A percentile compares a stretch with the other conserved stretches of the same genome.
Evolutionary conservation across 2,329 filamentous ascomycete genomes (phyloP).

Genomic region (Fusarium paranaense): DNA sequence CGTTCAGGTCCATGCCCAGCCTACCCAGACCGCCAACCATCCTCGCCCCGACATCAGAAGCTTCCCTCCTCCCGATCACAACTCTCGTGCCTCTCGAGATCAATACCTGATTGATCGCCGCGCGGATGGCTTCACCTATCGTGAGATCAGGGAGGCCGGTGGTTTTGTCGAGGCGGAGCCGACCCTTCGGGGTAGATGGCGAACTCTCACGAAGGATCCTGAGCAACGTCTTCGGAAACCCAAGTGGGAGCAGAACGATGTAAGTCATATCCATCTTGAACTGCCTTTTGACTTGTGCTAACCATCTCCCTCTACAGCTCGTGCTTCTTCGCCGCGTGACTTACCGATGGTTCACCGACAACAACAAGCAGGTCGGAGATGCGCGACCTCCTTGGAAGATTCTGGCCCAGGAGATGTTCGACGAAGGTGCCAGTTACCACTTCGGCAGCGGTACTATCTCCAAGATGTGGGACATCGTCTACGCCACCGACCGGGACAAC

Average conservation of each 20-base stretch:
- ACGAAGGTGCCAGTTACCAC: constrained; percentile 65
- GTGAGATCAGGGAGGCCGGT: constrained; percentile 50
- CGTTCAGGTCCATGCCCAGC: neutral
- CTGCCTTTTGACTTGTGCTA: neutral
- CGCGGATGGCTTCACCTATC: neutral
- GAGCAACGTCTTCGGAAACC: constrained; percentile 74
- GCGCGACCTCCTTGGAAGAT: constrained; percentile 63
- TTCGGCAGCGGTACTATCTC: constrained; percentile 71
- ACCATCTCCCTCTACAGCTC: neutral
- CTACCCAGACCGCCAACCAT: neutral
- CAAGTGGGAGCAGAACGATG: constrained; percentile 71
- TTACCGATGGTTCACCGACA: neutral
- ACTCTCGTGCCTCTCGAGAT: neutral
- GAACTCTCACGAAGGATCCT: constrained; percentile 73
- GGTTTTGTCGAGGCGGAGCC: constrained; percentile 75
- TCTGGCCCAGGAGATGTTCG: constrained; percentile 64
- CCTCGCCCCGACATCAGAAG: neutral
- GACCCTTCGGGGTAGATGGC: constrained; percentile 76
- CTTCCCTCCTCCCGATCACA: neutral
- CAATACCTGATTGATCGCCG: neutral
- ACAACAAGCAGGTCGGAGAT: neutral
- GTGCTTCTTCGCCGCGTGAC: neutral
- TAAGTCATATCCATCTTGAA: constrained; percentile 56
- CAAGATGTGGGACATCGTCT: constrained; percentile 62
- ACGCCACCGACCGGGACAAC: neutral